These are phyloP conservation scores for Hypoxylon intermedium DNA, from an alignment of 495 filamentous ascomycete genomes.

Conservation along the genomic window DNA sequence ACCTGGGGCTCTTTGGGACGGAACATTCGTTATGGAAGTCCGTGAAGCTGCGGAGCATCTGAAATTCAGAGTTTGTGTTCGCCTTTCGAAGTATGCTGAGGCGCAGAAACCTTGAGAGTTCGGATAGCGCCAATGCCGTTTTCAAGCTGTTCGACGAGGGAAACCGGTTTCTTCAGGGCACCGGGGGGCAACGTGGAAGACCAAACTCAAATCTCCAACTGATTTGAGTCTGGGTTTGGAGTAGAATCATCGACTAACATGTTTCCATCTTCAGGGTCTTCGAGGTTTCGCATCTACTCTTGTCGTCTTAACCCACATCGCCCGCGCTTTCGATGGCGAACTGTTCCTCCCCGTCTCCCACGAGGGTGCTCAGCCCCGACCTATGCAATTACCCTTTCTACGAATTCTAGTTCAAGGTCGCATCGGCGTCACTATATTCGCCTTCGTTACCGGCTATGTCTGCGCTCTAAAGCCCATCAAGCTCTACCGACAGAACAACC, in stretches of 20 bases:
- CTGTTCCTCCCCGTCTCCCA: slow-evolving; percentile 63
- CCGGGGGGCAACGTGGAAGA: not conserved
- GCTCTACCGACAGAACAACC: slow-evolving; percentile 62
- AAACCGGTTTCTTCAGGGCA: not conserved
- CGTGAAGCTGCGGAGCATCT: too few species aligned
- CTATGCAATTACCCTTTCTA: slow-evolving; percentile 66
- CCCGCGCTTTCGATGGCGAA: slow-evolving; percentile 64
- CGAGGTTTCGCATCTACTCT: slow-evolving; percentile 69
- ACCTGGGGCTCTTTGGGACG: too few species aligned
- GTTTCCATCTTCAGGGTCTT: slow-evolving; percentile 59
- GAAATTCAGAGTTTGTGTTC: too few species aligned
- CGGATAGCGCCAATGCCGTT: not conserved
- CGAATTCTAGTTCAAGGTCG: slow-evolving; percentile 70
- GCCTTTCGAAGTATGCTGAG: too few species aligned
- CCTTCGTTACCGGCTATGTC: slow-evolving; percentile 72
- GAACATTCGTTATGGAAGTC: too few species aligned
- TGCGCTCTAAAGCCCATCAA: slow-evolving; percentile 71
- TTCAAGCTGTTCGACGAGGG: not conserved
- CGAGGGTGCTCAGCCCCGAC: slow-evolving; percentile 54
- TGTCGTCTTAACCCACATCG: slow-evolving; percentile 69
- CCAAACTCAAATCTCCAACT: not conserved
- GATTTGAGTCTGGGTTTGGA: too few species aligned
- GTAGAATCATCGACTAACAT: slow-evolving; percentile 12
- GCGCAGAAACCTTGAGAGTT: not conserved
- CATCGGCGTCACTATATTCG: slow-evolving; percentile 70